Evolutionary conservation across 1,284 basidiomycete species (phyloP), one percentile per base, ranked within the genome.

Genomic region (Polyporus tsugae): DNA sequence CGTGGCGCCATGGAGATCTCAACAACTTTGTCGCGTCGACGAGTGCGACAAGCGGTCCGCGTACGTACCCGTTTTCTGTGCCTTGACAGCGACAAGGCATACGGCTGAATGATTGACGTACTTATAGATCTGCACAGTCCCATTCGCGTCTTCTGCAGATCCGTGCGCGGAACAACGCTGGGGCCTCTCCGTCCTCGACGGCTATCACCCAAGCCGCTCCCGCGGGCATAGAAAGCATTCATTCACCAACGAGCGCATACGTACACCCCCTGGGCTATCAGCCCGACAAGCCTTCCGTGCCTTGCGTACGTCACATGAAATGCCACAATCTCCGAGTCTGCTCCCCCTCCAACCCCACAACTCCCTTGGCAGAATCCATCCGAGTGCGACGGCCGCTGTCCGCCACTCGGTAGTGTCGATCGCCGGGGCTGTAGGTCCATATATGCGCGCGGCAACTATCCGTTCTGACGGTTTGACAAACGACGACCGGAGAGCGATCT

Each of bases 71-170:
- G n/a, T 49, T 49, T 49, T 25, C 46, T 49, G 46, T 49, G 46
- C 46, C 46, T 49, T 49, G 46, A 25, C 46, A 22, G 22, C 46
- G 46, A 6, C 42, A 19, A 19, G 42, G 42, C 19, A 49, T 22
- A 25, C 22, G 46, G 46, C 46, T 25, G 46, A 49, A 49, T 49
- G 46, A 49, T 49, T 49, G 46, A 49, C 46, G 46, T 49, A 49
- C 22, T 29, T 29, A 29, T 29, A 49, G 46, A 49, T 49, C 46
- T 49, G 46, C 46, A 49, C 22, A 25, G 46, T 49, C 22, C 46
- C 22, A 10, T 25, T 25, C 46, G 46, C 22, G 22, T 25, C 46
- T 22, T n/a, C 46, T 35, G 15, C 33, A 55, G 29, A 55, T 33
- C 52, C 52, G 25, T 17, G 29, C 52, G 15, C 29, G 52, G 52